phyloP scores from a whole-genome alignment of 169 alveolate genomes.

The Plasmodium fragile region DNA sequence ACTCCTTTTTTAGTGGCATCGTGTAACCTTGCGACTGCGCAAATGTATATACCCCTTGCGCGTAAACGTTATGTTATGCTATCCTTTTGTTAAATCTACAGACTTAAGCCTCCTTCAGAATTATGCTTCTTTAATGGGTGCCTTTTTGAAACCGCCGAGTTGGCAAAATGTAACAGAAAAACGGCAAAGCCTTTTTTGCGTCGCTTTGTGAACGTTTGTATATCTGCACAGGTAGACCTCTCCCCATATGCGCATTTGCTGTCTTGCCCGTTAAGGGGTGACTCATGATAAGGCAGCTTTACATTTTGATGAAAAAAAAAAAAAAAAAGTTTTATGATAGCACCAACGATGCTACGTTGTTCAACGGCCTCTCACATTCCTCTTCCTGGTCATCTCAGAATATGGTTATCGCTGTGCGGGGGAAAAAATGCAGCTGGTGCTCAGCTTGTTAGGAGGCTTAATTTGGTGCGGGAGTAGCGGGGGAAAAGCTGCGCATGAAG shows the following conservation, averaged over 20 bases:
- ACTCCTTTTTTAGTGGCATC: neutral
- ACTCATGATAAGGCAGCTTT: neutral
- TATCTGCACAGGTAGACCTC: neutral
- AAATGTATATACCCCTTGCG: neutral
- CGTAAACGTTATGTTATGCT: neutral
- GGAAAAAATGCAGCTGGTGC: neutral
- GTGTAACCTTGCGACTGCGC: neutral
- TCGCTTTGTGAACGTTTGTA: neutral
- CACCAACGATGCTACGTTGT: neutral
- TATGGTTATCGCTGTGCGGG: neutral
- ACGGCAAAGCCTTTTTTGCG: neutral
- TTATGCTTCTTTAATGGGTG: neutral
- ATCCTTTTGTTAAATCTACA: neutral
- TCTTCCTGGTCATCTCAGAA: neutral
- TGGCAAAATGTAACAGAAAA: neutral
- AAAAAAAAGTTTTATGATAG: neutral
- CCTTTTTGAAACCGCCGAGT: neutral
- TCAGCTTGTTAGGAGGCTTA: neutral
- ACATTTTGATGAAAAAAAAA: neutral
- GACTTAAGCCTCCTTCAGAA: neutral
- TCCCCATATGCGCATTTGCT: neutral
- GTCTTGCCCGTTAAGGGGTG: neutral
- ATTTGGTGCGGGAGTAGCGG: neutral
- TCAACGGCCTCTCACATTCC: neutral
- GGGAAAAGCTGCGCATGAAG: conserved; percentile 1